Percentiles rank a stretch among this genome's conserved stretches.
phyloP scores from a whole-genome alignment of 139 green algal genomes.

The Chlorella sp. region DNA sequence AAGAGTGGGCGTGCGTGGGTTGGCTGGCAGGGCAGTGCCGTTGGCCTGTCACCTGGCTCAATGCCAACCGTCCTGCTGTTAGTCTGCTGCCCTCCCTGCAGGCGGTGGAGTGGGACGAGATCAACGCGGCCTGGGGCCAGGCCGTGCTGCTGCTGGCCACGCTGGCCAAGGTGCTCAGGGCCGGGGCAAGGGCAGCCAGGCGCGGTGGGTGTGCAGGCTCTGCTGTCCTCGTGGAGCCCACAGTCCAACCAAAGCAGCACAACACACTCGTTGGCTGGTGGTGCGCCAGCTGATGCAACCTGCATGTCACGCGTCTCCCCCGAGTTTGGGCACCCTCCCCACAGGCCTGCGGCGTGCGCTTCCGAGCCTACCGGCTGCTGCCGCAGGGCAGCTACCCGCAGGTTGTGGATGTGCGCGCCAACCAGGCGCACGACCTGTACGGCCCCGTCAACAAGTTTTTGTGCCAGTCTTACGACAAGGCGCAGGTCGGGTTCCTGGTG shows the following conservation, averaged over 20 bases:
- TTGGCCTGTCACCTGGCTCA: too few relatives aligned
- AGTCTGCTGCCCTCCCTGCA: too few relatives aligned
- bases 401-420: conserved; percentile 73
- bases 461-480: conserved; percentile 85
- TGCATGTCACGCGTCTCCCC: background rate
- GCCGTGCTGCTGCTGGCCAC: conserved; percentile 93
- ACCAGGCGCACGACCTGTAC: conserved; percentile 77
- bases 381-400: conserved; percentile 88
- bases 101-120: conserved; percentile 95
- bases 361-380: conserved; percentile 70
- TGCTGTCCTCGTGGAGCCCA: background rate
- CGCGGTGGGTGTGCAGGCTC: background rate
- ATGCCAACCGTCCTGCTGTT: too few relatives aligned
- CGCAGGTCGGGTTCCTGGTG: conserved; percentile 43
- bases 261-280: too few relatives aligned
- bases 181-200: background rate
- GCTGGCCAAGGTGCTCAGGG: conserved; percentile 75
- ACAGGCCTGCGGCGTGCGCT: conserved; percentile 63
- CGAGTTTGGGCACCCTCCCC: background rate
- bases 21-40: too few relatives aligned
- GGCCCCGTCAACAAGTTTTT: conserved; percentile 90
- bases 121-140: conserved; percentile 97
- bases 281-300: too few relatives aligned
- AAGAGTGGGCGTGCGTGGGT: too few relatives aligned
- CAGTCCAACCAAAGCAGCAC: background rate